Base-by-base conservation (phyloP, 805 yeast species). In the Candida easanensis region DNA sequence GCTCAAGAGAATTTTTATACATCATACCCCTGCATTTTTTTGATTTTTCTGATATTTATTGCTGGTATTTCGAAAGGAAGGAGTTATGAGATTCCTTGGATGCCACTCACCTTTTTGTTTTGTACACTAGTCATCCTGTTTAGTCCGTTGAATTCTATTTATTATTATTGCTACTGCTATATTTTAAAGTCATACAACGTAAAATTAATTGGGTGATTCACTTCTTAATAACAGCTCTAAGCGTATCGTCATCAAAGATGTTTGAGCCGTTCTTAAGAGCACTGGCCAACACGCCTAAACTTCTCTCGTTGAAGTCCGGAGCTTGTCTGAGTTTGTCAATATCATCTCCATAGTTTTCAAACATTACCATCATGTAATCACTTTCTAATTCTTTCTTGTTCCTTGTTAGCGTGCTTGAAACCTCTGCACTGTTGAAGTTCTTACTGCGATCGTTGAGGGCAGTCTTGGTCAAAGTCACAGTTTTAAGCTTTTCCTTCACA, bases 261-360 rank as follows among this genome's bases (percentile, higher is more conserved):
- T 53, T 52, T 19, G 41, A 40, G 10, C 54, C 53, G 40, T 52
- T 54, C 39, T 49, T 56, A 44, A 51, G 42, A 9, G 52, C 55
- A 43, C 45, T 52, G 11, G 54, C 58, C 36, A 53, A 45, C 22
- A 50, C 47, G 13, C 52, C 49, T 44, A 83, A 66, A 21, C 86
- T 80, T 51, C 74, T 76, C 23, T 69, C 72, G 10, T 71, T 72
- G 54, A 84, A 84, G 58, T 83, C 88, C 9, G 81, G 82, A 27
- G 80, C 78, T 42, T 70, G 69, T 57, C 89, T 76, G 36, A 57
- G 37, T 17, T 40, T 32, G 40, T 52, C 47, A 20, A 57, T 45
- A 33, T 56, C 58, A 36, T 79, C 79, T 36, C 81, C 79, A 53
- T 80, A 84, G 30, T 69, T 73, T 15, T 66, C 63, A 36, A 85